phyloP scores from a whole-genome alignment of 176 grass and related monocot genomes.

The Calamus simplicifolius region DNA sequence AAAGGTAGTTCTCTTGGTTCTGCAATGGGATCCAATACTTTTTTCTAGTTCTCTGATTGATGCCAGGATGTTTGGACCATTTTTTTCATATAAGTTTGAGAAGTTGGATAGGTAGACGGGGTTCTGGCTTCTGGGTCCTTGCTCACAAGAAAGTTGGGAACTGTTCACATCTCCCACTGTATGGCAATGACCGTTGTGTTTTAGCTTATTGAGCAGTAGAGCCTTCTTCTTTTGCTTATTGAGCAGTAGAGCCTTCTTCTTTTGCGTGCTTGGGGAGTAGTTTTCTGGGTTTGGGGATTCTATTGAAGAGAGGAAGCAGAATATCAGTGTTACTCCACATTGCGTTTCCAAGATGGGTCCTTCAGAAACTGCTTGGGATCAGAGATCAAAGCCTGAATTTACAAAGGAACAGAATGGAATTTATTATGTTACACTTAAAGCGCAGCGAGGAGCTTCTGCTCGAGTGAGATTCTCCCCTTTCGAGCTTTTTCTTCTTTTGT shows the following conservation, averaged over 20 bases:
- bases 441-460: conserved; percentile 56
- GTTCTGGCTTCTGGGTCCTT: too few species aligned
- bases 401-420: conserved; percentile 56
- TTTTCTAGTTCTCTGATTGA: too few species aligned
- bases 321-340: too few species aligned
- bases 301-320: too few species aligned
- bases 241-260: too few species aligned
- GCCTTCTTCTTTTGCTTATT: background rate
- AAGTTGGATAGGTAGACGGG: conserved; percentile 2
- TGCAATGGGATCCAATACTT: too few species aligned
- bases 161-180: background rate
- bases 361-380: conserved; percentile 30
- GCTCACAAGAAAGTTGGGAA: conserved; percentile 3
- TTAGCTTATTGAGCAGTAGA: background rate
- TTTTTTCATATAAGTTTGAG: background rate
- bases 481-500: background rate
- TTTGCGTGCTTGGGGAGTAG: too few species aligned
- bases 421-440: conserved; percentile 55
- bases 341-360: conserved; percentile 28
- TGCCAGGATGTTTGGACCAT: too few species aligned
- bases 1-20: too few species aligned
- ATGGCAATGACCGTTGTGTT: background rate
- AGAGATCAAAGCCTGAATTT: conserved; percentile 45
- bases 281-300: background rate
- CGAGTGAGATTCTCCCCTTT: conserved; percentile 37